Evolutionary conservation across 257 asterid species (phyloP).

Genomic region (Ilex asprella): DNA sequence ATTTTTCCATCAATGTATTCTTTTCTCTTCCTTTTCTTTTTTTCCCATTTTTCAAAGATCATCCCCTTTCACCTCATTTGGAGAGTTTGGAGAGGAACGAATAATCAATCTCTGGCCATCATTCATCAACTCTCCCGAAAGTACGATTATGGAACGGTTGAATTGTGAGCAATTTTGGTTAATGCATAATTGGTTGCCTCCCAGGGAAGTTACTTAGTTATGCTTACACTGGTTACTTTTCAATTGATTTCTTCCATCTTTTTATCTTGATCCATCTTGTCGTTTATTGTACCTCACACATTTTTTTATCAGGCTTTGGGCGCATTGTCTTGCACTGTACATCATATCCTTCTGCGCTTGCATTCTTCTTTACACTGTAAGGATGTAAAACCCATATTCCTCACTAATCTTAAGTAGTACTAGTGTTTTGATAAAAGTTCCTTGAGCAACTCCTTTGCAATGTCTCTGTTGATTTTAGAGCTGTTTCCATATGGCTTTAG

Average conservation of each 20-base stretch:
- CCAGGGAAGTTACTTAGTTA: too few species aligned
- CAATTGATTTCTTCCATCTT: neutral
- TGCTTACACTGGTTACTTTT: too few species aligned
- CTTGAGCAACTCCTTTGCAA: neutral
- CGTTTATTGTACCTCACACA: neutral
- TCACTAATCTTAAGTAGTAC: neutral
- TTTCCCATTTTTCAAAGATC: neutral
- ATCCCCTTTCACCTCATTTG: neutral
- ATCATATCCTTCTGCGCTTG: conserved; percentile 62
- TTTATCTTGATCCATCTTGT: neutral
- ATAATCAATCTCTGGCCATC: neutral
- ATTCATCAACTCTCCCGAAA: neutral
- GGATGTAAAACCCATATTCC: conserved; percentile 14
- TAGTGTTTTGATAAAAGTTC: neutral
- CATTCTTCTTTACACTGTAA: conserved; percentile 80
- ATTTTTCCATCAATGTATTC: neutral
- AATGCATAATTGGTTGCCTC: neutral
- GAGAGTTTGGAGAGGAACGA: neutral
- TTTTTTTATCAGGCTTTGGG: conserved; percentile 79
- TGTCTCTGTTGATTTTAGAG: neutral
- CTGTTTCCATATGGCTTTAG: conserved; percentile 23
- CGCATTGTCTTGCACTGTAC: conserved; percentile 80
- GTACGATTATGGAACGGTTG: neutral
- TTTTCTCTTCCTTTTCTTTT: neutral
- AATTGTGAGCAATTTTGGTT: neutral